Evolutionary conservation across 2,329 filamentous ascomycete species (phyloP).

Genomic region (Scytalidium sp.): DNA sequence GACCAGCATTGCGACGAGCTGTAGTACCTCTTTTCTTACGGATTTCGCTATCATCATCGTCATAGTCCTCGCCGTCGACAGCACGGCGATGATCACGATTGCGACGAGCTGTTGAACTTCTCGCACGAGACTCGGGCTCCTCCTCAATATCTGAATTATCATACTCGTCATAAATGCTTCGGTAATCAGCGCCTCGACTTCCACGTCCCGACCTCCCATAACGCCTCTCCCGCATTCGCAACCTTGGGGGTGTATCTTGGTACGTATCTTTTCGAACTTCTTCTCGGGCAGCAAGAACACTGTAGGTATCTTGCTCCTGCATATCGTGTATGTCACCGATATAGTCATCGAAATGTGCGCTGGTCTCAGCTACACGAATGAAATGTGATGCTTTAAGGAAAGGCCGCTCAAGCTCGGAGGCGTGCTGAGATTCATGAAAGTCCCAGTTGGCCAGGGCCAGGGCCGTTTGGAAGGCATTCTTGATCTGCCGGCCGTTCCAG

Average conservation of each 20-base stretch:
- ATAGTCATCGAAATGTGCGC: not conserved
- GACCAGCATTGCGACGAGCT: not conserved
- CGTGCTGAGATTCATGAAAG: not conserved
- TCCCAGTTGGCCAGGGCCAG: not conserved
- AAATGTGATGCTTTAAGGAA: not conserved
- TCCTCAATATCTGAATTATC: not conserved
- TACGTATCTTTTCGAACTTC: not conserved
- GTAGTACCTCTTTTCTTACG: not conserved
- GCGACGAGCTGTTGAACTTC: not conserved
- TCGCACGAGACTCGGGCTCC: not conserved
- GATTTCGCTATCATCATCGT: not conserved
- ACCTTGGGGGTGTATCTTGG: not conserved
- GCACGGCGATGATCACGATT: not conserved
- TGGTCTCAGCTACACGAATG: not conserved
- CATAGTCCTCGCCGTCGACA: not conserved
- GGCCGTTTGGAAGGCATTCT: constrained; percentile 11
- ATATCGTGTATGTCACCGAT: not conserved
- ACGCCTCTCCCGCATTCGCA: not conserved
- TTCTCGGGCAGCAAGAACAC: not conserved
- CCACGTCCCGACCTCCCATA: not conserved
- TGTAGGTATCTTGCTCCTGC: not conserved
- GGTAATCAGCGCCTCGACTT: not conserved
- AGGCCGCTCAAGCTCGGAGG: not conserved
- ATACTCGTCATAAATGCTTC: not conserved
- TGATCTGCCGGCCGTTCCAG: constrained; percentile 12